Evolutionary conservation across 169 alveolate genomes (phyloP), one percentile per base, ranked within the genome.

Genomic region (Miamiensis avidus): DNA sequence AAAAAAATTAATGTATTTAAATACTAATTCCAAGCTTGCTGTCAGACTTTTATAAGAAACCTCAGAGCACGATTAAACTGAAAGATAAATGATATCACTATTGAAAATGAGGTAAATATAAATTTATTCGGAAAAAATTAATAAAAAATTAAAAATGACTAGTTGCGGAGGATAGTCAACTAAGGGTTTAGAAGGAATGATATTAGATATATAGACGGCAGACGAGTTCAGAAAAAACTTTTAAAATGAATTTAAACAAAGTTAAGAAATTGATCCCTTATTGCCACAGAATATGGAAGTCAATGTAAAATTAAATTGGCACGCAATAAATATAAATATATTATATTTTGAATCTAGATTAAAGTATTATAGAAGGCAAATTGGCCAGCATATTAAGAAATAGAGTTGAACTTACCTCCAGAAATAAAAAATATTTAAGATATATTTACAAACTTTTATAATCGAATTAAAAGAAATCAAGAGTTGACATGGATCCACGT

Each of bases 361-460:
- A 79, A 79, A 79, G 84, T 79, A 25, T 29, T 79, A 28, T 79
- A 79, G 64, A 74, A 79, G 29, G 84, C 76, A 0, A 79, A 79
- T 49, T 79, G 84, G 84, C 84, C 84, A 11, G n/a, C 31, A 15
- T 79, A 79, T 30, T 49, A 49, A 29, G 73, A 65, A 28, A 28
- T 65, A 25, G 49, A 20, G 29, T 34, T 79, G 73, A 79, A 28
- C 28, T 25, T 79, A 34, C 84, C 84, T n/a, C 49, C 1, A 15
- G 20, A 26, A 28, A 29, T 32, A 16, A 25, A 79, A 65, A 65
- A 34, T 28, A 28, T 79, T 4, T 49, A 20, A 34, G 75, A 79
- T 1, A 64, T 49, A 1, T 79, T 28, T 79, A 79, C 32, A 27
- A 29, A 26, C 0, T 79, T 79, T 49, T 79, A 79, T 20, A 28